Evolutionary conservation across 441 rosid species (phyloP).

Genomic region (Erodium trifolium): DNA sequence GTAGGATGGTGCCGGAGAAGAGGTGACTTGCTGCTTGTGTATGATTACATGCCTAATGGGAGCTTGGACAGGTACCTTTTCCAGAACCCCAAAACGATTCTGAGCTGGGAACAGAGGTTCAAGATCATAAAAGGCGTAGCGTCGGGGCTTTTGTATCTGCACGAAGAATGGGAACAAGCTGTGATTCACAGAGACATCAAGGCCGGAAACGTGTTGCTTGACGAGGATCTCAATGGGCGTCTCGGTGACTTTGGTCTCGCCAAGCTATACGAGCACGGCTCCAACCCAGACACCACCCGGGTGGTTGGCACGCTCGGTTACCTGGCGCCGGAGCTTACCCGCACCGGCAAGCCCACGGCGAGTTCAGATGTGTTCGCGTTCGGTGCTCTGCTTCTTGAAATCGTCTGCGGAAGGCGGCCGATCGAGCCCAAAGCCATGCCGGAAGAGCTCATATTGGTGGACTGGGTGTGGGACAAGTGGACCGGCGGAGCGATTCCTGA

Average conservation of each 20-base stretch:
- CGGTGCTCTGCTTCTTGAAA: conserved; percentile 68
- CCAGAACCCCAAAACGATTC: conserved; percentile 41
- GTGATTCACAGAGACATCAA: no score
- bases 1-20: conserved; percentile 65
- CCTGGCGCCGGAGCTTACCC: conserved; percentile 77
- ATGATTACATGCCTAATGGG: no score
- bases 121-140: conserved; percentile 68
- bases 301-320: conserved; percentile 30
- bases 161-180: conserved; percentile 82
- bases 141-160: conserved; percentile 69
- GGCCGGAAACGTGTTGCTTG: conserved; percentile 32
- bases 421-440: conserved; percentile 60
- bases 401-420: conserved; percentile 74
- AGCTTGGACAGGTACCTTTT: conserved; percentile 44
- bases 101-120: conserved; percentile 72
- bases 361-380: conserved; percentile 74
- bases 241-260: conserved; percentile 87
- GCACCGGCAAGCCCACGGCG: conserved; percentile 64
- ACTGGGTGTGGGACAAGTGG: conserved; percentile 83
- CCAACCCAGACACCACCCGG: conserved; percentile 54
- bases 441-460: conserved; percentile 72
- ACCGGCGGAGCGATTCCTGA: conserved; percentile 44
- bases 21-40: conserved; percentile 33
- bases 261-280: conserved; percentile 62
- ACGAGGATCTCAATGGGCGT: conserved; percentile 57